Base-by-base conservation (phyloP, 2,329 filamentous ascomycete genomes). In the Nannizziopsis arthrosporioides region DNA sequence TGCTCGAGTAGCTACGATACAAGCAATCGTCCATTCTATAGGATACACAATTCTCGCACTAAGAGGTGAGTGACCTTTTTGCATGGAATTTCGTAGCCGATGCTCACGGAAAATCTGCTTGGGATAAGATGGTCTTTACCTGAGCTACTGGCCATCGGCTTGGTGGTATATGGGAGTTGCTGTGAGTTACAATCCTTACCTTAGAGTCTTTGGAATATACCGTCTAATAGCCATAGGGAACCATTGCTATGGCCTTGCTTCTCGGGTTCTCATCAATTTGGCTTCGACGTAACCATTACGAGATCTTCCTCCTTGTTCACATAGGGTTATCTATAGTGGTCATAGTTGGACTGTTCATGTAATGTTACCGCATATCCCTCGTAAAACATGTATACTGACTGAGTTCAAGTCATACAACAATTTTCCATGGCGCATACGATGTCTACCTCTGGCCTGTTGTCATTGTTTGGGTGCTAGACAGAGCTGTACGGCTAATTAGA, bases 11-110 rank as follows among this genome's bases (percentile, higher is more conserved):
- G 72, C 78, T 5, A 80, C 80, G 0, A 49, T 79, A 0, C 73
- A 83, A 54, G 81, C 78, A 1, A 68, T 83, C 1, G 60, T 80
- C 0, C 82, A 85, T 56, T 81, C 79, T 0, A 49, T 81, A 1
- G 73, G 74, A 0, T 85, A 82, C 51, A 72, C 75, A 0, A 51
- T 74, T 0, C 53, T 66, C 5, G 37, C 22, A 32, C 14, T 49
- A 15, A 22, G 51, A 35, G 47, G 53, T 44, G 11, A 30, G 6
- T 34, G 39, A 22, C 11, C 17, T 38, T 39, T 15, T 6, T 18
- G 10, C 2, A 9, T 30, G 30, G 27, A 12, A 27, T 17, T 10
- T 22, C 15, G 32, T 22, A 14, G 18, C 38, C 27, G 42, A n/a
- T 17, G 14, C 42, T 44, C 31, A 39, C n/a, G 3, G 5, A 5